Evolutionary conservation across 1,139 yeast genomes (phyloP), one percentile per base, ranked within the genome.

Genomic region (Geotrichum carabidarum): DNA sequence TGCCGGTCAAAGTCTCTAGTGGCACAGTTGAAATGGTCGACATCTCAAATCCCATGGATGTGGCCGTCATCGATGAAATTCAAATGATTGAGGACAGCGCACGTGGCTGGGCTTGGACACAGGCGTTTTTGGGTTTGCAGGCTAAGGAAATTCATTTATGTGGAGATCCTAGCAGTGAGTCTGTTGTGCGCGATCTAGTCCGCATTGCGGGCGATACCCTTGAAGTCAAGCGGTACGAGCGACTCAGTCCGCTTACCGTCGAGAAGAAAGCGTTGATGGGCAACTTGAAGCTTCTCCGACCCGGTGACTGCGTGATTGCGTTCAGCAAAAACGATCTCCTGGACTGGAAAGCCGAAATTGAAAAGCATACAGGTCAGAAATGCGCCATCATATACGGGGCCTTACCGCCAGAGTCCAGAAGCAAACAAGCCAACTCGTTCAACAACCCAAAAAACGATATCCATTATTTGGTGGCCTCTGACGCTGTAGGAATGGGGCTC

Each of bases 401-500:
- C 0, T 74, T 94, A 49, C 99, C 99, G 0, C 96, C 99, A 0
- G 99, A 93, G 69, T 89, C 94, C 0, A 78, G 99, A 61, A 81
- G 91, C 1, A 81, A 82, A 60, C 97, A 93, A 65, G 96, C 98
- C 0, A 71, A 75, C 36, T 75, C 81, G 44, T 93, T 93, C 68
- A 93, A 93, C 64, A 70, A 68, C 48, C 72, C 73, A 0, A 72
- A 68, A 22, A 94, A 94, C 2, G 78, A 79, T 46, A 85, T 82
- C 59, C 94, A 91, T 63, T 78, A 86, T 22, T 73, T 93, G 47
- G 88, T 93, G 3, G 98, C 99, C 0, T 87, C 97, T 0, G 99
- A 93, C 73, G 99, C 99, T 0, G 82, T 93, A 57, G 99, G 99
- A 1, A 93, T 93, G 98, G 99, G 99, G 0, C 76, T 93, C 53